Conservation (phyloP, 371 early-diverging fungal genomes). For the Parasitella parasitica region DNA sequence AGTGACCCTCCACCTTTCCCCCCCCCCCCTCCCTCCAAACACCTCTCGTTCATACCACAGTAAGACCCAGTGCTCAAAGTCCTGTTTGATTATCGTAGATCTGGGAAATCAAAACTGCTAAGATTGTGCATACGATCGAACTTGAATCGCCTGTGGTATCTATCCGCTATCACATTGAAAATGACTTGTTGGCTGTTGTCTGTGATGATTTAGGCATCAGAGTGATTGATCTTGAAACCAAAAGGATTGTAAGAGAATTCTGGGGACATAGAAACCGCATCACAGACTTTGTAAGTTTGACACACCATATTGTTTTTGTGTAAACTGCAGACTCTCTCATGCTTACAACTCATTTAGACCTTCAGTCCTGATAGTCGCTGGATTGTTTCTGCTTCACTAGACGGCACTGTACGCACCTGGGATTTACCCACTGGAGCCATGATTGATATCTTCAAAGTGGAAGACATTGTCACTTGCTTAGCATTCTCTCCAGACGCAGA, state of each 20-base stretch:
- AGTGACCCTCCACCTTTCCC: too few relatives aligned
- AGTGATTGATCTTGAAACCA: slow-evolving; percentile 83
- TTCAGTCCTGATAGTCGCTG: slow-evolving; percentile 93
- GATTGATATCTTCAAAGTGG: slow-evolving; percentile 81
- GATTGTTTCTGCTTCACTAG: slow-evolving; percentile 83
- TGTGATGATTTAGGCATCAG: slow-evolving; percentile 86
- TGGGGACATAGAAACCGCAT: slow-evolving; percentile 86
- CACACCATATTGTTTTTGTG: not conserved
- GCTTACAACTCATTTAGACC: slow-evolving; percentile 47
- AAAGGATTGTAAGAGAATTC: slow-evolving; percentile 83
- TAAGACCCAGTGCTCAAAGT: not conserved
- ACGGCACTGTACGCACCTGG: slow-evolving; percentile 91
- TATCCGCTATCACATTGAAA: slow-evolving; percentile 69
- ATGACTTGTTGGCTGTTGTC: slow-evolving; percentile 76
- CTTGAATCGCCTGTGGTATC: slow-evolving; percentile 71
- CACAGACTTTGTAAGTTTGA: slow-evolving; percentile 70
- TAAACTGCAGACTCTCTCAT: not conserved
- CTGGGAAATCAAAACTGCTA: slow-evolving; percentile 79
- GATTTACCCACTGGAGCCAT: slow-evolving; percentile 90
- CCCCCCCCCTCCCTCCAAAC: too few relatives aligned
- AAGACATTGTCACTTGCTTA: slow-evolving; percentile 78
- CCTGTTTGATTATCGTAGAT: slow-evolving; percentile 36
- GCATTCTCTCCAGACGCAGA: slow-evolving; percentile 90
- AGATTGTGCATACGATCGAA: slow-evolving; percentile 61
- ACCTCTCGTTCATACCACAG: too few relatives aligned